phyloP scores from a whole-genome alignment of 371 early-diverging fungal species.

The Lichtheimia corymbifera region DNA sequence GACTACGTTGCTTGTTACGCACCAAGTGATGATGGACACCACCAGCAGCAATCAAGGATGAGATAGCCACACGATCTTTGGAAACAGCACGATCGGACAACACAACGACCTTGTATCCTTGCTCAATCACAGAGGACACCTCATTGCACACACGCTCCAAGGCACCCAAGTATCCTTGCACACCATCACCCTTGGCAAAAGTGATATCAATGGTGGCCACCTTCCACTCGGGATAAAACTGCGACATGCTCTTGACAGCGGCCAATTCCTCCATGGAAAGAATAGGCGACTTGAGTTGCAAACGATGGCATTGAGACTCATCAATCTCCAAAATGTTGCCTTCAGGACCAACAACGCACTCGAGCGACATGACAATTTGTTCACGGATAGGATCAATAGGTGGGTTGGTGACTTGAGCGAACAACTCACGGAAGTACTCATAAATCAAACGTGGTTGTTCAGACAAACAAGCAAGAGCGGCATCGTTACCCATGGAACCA shows the following conservation, averaged over 20 bases:
- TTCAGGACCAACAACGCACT: constrained; percentile 93
- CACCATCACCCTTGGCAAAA: constrained; percentile 74
- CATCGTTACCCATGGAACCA: constrained; percentile 98
- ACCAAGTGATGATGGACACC: constrained; percentile 95
- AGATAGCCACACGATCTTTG: constrained; percentile 81
- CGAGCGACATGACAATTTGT: constrained; percentile 94
- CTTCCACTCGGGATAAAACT: constrained; percentile 71
- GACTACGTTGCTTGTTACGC: constrained; percentile 82
- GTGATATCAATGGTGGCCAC: constrained; percentile 88
- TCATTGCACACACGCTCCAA: constrained; percentile 87
- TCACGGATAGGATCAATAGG: constrained; percentile 99
- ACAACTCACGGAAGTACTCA: constrained; percentile 96
- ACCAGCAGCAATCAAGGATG: constrained; percentile 88
- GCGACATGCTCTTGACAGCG: constrained; percentile 71
- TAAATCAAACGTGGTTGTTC: constrained; percentile 86
- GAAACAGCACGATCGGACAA: constrained; percentile 78
- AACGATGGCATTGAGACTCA: constrained; percentile 74
- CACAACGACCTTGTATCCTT: constrained; percentile 80
- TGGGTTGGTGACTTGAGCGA: constrained; percentile 97
- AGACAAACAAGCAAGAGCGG: constrained; percentile 91
- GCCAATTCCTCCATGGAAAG: constrained; percentile 80
- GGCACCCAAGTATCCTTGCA: constrained; percentile 72
- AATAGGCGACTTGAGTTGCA: constrained; percentile 84
- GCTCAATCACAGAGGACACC: constrained; percentile 77
- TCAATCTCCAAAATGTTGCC: constrained; percentile 90